phyloP scores from a whole-genome alignment of 1,139 yeast genomes.

The Yamadazyma siamensis region DNA sequence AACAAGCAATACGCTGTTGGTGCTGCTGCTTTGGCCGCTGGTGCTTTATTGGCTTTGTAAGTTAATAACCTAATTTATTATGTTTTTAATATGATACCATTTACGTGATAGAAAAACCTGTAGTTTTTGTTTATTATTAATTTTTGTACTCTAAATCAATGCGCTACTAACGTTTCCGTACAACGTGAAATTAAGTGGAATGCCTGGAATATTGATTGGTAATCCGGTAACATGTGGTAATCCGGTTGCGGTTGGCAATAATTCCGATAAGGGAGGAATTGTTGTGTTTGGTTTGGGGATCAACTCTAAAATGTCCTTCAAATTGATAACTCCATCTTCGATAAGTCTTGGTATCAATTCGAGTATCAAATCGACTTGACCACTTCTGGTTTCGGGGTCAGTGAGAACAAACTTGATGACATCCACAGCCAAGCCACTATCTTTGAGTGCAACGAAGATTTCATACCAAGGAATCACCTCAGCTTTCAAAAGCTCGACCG shows the following conservation, averaged over 20 bases:
- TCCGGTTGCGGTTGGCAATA: background rate
- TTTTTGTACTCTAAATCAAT: background rate
- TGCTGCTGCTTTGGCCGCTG: constrained; percentile 48
- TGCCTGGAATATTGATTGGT: background rate
- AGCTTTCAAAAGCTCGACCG: constrained; percentile 25
- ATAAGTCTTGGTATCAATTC: constrained; percentile 27
- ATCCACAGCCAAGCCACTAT: constrained; percentile 31
- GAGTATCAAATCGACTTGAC: constrained; percentile 23
- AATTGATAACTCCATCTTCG: constrained; percentile 11
- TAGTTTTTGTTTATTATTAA: constrained; percentile 1
- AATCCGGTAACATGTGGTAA: background rate
- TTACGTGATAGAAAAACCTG: constrained; percentile 5
- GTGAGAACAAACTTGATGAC: constrained; percentile 24
- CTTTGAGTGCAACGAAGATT: constrained; percentile 27
- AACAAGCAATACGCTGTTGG: constrained; percentile 35
- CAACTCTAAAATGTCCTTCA: constrained; percentile 9
- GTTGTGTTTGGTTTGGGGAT: constrained; percentile 4
- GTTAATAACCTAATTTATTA: constrained; percentile 12
- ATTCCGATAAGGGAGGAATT: background rate
- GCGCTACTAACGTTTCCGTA: background rate
- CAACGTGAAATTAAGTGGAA: background rate
- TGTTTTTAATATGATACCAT: constrained; percentile 17
- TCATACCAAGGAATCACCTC: constrained; percentile 34
- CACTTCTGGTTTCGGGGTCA: constrained; percentile 28
- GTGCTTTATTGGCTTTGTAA: constrained; percentile 50